phyloP scores from a whole-genome alignment of 73 alveolate genomes.

The Stentor roeselii region DNA sequence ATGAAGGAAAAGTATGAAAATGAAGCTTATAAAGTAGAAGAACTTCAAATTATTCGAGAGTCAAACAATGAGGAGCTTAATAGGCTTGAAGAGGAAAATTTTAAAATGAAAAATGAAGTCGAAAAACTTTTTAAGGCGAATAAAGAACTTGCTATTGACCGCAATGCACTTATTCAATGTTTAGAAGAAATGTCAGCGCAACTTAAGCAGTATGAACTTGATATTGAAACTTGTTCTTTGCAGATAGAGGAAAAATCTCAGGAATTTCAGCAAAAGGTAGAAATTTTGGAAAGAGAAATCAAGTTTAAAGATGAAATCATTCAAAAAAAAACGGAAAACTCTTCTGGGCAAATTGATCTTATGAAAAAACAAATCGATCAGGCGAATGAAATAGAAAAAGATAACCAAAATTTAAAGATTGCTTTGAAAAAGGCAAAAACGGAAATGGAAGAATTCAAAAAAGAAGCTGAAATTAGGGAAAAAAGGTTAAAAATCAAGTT shows the following conservation, averaged over 20 bases:
- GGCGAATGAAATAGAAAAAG: slow-evolving; percentile 3
- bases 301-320: not conserved
- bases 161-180: slow-evolving; percentile 3
- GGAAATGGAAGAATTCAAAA: not conserved
- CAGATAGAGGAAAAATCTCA: not conserved
- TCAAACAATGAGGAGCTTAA: slow-evolving; percentile 5
- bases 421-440: not conserved
- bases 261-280: not conserved
- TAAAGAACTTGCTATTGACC: not conserved
- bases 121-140: not conserved
- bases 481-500: not conserved
- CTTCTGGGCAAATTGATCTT: not conserved
- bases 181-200: slow-evolving; percentile 19
- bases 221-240: not conserved
- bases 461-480: not conserved
- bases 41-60: not conserved
- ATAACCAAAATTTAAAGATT: not conserved
- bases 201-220: slow-evolving; percentile 1
- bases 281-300: not conserved
- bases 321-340: not conserved
- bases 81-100: slow-evolving; percentile 1
- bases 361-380: not conserved
- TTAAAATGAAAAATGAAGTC: not conserved
- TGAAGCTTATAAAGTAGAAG: not conserved
- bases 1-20: not conserved